phyloP scores from a whole-genome alignment of 768 basidiomycete species.

The Gyrodon lividus region DNA sequence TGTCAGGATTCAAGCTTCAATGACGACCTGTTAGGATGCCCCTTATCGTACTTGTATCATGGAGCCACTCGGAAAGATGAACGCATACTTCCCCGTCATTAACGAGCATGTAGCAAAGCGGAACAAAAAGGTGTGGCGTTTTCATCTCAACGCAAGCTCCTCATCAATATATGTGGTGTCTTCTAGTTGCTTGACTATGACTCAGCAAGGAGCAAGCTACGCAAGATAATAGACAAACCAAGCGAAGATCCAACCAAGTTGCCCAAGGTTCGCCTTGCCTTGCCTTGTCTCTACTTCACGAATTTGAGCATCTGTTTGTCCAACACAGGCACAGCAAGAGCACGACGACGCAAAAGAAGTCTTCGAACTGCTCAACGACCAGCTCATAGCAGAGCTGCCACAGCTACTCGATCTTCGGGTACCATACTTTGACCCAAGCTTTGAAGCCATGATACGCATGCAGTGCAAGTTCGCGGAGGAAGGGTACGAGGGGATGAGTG shows the following conservation, averaged over 20 bases:
- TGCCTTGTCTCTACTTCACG: not conserved
- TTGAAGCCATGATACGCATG: slow-evolving; percentile 98
- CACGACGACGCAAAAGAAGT: slow-evolving; percentile 93
- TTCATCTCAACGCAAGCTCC: not conserved
- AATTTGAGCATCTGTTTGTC: not conserved
- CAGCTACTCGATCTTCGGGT: slow-evolving; percentile 92
- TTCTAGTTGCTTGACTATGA: slow-evolving; percentile 92
- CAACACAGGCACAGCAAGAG: slow-evolving; percentile 82
- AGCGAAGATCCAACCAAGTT: slow-evolving; percentile 91
- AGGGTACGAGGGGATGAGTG: slow-evolving; percentile 94
- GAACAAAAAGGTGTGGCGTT: slow-evolving; percentile 80
- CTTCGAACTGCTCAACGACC: slow-evolving; percentile 90
- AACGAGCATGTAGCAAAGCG: slow-evolving; percentile 93
- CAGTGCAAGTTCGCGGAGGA: slow-evolving; percentile 98
- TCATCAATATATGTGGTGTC: not conserved
- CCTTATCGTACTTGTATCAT: slow-evolving; percentile 94
- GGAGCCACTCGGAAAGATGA: slow-evolving; percentile 96
- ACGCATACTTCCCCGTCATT: slow-evolving; percentile 89
- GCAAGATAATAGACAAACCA: slow-evolving; percentile 89
- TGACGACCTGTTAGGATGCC: slow-evolving; percentile 58
- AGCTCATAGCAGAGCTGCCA: slow-evolving; percentile 88
- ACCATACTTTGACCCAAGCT: slow-evolving; percentile 97
- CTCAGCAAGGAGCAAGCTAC: slow-evolving; percentile 83
- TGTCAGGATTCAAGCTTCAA: slow-evolving; percentile 1
- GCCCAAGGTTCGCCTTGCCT: slow-evolving; percentile 55